A percentile compares a stretch with the other conserved stretches of the same genome.
These are phyloP conservation scores for Gamsiella multidivaricata DNA, from an alignment of 192 early-diverging fungal species.

Conservation along the genomic window DNA sequence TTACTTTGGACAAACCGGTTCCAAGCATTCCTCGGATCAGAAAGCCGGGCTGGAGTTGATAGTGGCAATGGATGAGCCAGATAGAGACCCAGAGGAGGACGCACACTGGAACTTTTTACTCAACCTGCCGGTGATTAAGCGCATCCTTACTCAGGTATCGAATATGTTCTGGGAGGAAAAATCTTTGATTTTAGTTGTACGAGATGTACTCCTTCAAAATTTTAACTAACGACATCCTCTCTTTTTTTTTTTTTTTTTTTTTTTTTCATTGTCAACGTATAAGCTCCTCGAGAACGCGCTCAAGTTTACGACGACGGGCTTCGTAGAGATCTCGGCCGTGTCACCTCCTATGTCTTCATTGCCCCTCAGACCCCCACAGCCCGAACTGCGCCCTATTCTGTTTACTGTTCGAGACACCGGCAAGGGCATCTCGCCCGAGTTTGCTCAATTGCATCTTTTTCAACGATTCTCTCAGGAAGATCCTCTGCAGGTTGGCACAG, in stretches of 20 bases:
- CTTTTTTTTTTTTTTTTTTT: slow-evolving; percentile 5
- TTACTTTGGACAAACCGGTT: background rate
- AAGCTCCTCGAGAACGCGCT: slow-evolving; percentile 56
- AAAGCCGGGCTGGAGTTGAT: slow-evolving; percentile 12
- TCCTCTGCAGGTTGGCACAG: slow-evolving; percentile 59
- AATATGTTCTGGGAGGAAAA: background rate
- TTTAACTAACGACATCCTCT: background rate
- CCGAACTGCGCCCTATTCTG: slow-evolving; percentile 38
- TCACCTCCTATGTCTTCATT: slow-evolving; percentile 19
- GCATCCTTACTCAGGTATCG: slow-evolving; percentile 38
- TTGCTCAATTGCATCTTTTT: slow-evolving; percentile 54
- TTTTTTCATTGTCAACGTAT: background rate
- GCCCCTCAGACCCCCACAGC: slow-evolving; percentile 24
- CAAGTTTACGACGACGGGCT: slow-evolving; percentile 64
- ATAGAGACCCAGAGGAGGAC: slow-evolving; percentile 2
- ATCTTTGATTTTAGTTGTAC: background rate
- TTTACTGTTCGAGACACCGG: slow-evolving; percentile 65
- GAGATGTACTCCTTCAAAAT: background rate
- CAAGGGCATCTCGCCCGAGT: slow-evolving; percentile 56
- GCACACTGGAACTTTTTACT: slow-evolving; percentile 27
- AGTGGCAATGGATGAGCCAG: slow-evolving; percentile 28
- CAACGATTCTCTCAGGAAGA: slow-evolving; percentile 64
- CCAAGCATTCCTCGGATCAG: background rate
- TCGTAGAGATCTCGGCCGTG: slow-evolving; percentile 56
- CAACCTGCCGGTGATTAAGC: slow-evolving; percentile 18